phyloP scores from a whole-genome alignment of 1,284 basidiomycete genomes.

The Pseudozyma tsukubaensis region DNA sequence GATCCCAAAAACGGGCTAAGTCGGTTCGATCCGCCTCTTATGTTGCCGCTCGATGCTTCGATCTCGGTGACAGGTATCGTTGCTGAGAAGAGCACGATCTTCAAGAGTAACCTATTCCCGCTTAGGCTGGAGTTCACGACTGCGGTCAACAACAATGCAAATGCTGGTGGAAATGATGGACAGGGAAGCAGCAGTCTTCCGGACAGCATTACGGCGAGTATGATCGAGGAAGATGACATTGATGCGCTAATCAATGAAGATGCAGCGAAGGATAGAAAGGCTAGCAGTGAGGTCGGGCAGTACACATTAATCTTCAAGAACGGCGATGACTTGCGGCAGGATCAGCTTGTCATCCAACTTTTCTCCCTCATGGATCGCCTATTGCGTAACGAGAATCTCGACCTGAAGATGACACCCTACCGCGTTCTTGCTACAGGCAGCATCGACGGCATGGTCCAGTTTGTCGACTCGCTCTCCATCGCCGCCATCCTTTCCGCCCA shows the following conservation, averaged over 20 bases:
- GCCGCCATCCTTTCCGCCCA: conserved; percentile 83
- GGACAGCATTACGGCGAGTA: conserved; percentile 40
- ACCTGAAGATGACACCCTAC: conserved; percentile 91
- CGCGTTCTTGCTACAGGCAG: conserved; percentile 92
- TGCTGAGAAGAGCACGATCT: conserved; percentile 90
- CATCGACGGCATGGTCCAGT: conserved; percentile 94
- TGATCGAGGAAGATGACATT: conserved; percentile 23
- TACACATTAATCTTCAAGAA: conserved; percentile 98
- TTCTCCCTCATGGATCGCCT: conserved; percentile 97
- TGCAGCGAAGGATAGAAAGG: conserved; percentile 14
- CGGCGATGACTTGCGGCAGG: conserved; percentile 97
- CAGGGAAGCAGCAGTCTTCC: conserved; percentile 15
- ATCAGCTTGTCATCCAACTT: conserved; percentile 95
- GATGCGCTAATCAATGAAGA: conserved; percentile 19
- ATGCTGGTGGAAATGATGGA: background rate
- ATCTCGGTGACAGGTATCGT: conserved; percentile 85
- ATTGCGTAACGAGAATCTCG: conserved; percentile 92
- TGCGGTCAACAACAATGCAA: background rate
- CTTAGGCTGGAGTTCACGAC: conserved; percentile 83
- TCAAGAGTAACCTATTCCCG: conserved; percentile 96
- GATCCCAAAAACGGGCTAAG: conserved; percentile 81
- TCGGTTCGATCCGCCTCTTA: conserved; percentile 54
- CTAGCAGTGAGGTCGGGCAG: conserved; percentile 7
- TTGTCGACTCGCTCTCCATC: conserved; percentile 92
- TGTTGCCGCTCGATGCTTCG: conserved; percentile 85